Conservation (phyloP, 805 yeast genomes). For the Grigorovia humatica region DNA sequence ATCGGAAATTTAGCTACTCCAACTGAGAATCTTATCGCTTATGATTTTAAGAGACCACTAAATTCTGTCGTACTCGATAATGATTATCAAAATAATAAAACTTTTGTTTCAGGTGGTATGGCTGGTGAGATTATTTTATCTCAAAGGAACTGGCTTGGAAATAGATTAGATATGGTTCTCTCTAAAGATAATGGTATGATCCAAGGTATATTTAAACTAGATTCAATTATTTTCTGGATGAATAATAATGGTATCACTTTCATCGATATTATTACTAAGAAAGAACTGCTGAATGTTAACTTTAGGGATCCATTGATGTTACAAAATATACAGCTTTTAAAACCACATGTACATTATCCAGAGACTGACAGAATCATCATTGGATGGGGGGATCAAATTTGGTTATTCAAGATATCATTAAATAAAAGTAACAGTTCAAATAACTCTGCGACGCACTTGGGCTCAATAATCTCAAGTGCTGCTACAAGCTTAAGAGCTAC, state of each 20-base stretch:
- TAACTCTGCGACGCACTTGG: constrained; percentile 10
- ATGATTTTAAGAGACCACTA: constrained; percentile 78
- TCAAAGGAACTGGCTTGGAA: constrained; percentile 79
- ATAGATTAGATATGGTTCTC: constrained; percentile 56
- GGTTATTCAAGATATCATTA: constrained; percentile 47
- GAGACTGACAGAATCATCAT: constrained; percentile 58
- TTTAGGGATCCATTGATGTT: constrained; percentile 32
- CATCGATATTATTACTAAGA: constrained; percentile 45
- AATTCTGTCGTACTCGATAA: constrained; percentile 78
- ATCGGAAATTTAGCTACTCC: constrained; percentile 54
- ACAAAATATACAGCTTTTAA: constrained; percentile 51
- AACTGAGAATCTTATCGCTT: constrained; percentile 50
- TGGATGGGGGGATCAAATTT: constrained; percentile 76
- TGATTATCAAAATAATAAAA: constrained; percentile 47
- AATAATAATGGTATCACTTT: constrained; percentile 70
- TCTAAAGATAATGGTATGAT: constrained; percentile 59
- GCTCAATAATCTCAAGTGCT: constrained; percentile 30
- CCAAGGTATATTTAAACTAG: constrained; percentile 51
- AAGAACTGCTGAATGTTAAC: constrained; percentile 39
- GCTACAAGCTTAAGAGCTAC: constrained; percentile 39
- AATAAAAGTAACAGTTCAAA: constrained; percentile 2
- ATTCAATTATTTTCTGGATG: constrained; percentile 70
- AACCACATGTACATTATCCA: constrained; percentile 65
- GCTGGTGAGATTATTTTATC: constrained; percentile 72
- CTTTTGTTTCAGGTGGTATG: constrained; percentile 82